phyloP scores from a whole-genome alignment of 768 basidiomycete species.

The Tulasnella sp. region DNA sequence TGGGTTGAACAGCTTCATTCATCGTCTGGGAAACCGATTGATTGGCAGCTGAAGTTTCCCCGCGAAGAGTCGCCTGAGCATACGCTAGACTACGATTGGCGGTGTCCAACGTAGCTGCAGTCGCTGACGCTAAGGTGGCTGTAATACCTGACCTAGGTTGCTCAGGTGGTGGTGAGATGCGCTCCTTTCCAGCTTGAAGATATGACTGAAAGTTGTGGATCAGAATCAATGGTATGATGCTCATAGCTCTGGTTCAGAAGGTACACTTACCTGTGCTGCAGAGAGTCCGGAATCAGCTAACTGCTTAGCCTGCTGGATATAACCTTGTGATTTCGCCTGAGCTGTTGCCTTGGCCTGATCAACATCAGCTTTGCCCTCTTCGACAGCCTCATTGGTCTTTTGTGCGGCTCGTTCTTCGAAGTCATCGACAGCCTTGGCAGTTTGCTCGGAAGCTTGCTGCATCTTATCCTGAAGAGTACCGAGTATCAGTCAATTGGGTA shows the following conservation, averaged over 20 bases:
- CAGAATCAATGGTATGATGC: background rate
- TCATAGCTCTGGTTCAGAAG: background rate
- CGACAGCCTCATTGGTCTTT: constrained; percentile 41
- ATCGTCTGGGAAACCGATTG: constrained; percentile 17
- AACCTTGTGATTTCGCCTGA: constrained; percentile 33
- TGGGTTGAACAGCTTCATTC: constrained; percentile 23
- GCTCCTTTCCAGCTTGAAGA: constrained; percentile 12
- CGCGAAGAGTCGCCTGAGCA: constrained; percentile 20
- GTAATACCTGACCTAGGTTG: constrained; percentile 21
- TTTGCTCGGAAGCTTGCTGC: constrained; percentile 14
- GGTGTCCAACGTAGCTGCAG: constrained; percentile 24
- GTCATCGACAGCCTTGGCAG: constrained; percentile 22
- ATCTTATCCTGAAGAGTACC: constrained; percentile 1
- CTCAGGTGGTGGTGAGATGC: constrained; percentile 6
- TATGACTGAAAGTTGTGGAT: background rate
- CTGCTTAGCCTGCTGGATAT: constrained; percentile 43
- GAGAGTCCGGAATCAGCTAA: constrained; percentile 33
- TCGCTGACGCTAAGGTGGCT: constrained; percentile 27
- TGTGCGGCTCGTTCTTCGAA: constrained; percentile 23
- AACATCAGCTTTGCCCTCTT: constrained; percentile 42
- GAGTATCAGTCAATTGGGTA: too few relatives aligned
- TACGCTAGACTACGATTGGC: constrained; percentile 25
- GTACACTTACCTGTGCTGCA: constrained; percentile 31
- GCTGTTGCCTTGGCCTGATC: constrained; percentile 31
- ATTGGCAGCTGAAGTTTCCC: background rate